phyloP scores from a whole-genome alignment of 163 green algal species.

The Volvox carteri region DNA sequence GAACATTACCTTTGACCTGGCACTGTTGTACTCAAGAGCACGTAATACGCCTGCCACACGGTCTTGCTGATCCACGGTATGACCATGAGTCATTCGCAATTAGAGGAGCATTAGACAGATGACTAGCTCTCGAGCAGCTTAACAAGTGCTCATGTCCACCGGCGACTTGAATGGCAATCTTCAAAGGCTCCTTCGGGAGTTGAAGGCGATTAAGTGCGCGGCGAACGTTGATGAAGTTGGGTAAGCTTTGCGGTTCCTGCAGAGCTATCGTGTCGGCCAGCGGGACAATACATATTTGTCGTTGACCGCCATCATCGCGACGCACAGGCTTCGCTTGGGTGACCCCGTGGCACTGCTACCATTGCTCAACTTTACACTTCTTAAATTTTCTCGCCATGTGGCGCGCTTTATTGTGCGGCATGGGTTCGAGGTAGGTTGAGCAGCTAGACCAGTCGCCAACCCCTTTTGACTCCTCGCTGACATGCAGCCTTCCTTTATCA shows the following conservation, averaged over 20 bases:
- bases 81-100: background rate
- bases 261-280: background rate
- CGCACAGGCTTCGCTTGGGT: conserved; percentile 70
- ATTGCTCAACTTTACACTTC: conserved; percentile 73
- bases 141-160: conserved; percentile 45
- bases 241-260: conserved; percentile 52
- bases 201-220: conserved; percentile 71
- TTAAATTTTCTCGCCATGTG: conserved; percentile 78
- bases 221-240: conserved; percentile 69
- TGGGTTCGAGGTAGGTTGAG: conserved; percentile 72
- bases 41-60: background rate
- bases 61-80: background rate
- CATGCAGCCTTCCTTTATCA: background rate
- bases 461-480: conserved; percentile 21
- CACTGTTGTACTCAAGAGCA: too few species aligned
- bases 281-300: background rate
- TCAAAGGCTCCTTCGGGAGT: conserved; percentile 62
- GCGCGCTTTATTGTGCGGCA: conserved; percentile 60
- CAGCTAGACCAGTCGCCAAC: background rate
- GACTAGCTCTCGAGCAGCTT: background rate
- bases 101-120: background rate
- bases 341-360: conserved; percentile 75
- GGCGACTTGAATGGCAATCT: conserved; percentile 73
- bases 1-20: too few species aligned
- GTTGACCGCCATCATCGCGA: conserved; percentile 19